Evolutionary conservation across 345 rosid genomes (phyloP).

Genomic region (Lepidium africanum): DNA sequence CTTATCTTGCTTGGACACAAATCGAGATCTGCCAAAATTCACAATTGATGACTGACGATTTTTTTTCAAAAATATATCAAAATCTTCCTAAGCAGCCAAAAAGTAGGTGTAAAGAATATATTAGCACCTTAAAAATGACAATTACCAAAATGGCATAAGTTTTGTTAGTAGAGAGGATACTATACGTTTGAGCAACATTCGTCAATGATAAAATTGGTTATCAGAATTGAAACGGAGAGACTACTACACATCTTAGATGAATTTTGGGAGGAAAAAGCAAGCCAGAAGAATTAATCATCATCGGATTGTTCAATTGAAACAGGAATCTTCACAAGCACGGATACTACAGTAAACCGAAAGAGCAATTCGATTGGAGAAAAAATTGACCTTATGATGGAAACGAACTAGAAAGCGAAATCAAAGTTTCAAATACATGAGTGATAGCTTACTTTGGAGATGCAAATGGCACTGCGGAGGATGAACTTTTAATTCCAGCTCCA

Average conservation of each 20-base stretch:
- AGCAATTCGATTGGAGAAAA: not conserved
- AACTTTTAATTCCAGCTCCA: slow-evolving; percentile 43
- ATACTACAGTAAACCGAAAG: not conserved
- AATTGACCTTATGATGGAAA: not conserved
- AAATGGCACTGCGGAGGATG: slow-evolving; percentile 61
- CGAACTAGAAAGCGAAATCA: not conserved
- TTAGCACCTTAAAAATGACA: not conserved
- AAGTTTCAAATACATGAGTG: not conserved
- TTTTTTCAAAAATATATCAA: too few relatives aligned
- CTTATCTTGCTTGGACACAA: slow-evolving; percentile 65
- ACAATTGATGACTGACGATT: too few relatives aligned
- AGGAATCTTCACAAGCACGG: not conserved
- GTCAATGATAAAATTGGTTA: not conserved
- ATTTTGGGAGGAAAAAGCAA: not conserved
- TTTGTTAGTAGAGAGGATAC: not conserved
- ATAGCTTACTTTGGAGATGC: slow-evolving; percentile 67
- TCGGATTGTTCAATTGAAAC: not conserved
- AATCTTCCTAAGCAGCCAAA: not conserved
- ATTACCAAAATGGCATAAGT: not conserved
- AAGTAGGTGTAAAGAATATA: not conserved
- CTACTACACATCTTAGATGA: not conserved
- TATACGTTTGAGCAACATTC: not conserved
- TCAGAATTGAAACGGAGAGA: not conserved
- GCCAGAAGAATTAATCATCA: not conserved
- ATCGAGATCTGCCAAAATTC: slow-evolving; percentile 44